Evolutionary conservation across 176 grass and related monocot species (phyloP), one percentile per base, ranked within the genome.

Genomic region (Cymbopogon citratus): DNA sequence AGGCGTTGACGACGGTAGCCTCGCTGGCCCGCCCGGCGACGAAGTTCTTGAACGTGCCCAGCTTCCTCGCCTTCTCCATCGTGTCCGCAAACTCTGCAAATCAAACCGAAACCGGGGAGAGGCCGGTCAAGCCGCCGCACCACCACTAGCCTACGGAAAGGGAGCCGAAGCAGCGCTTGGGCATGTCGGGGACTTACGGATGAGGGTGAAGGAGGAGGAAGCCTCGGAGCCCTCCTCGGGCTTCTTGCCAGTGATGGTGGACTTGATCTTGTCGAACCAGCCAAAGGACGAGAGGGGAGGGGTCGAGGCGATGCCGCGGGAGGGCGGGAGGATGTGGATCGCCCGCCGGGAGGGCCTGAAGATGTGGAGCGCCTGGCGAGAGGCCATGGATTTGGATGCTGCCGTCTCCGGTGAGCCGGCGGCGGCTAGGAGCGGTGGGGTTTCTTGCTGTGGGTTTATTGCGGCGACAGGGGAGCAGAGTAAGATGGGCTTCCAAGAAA

Each of bases 231-330:
- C 13, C 7, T 75, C 73, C 38, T 89, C 89, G 23, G 85, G 43
- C 84, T 83, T 90, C 78, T 84, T 89, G 63, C 92, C 92, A 67
- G 95, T 98, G 82, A 98, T 76, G 76, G 88, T 91, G 84, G 78
- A 72, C 86, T 98, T 98, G 61, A 98, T 91, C 90, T 98, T 98
- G 84, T 93, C 90, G 62, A 98, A 86, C 95, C 90, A 98, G 56
- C 92, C 95, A 51, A 87, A 19, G 80, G 92, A 92, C 33, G 88
- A 84, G 39, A 91, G 89, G 60, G 86, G 90, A n/a, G 81, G 80
- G 77, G 86, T 89, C 45, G 92, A 94, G 66, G 86, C 77, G 88
- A 98, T 93, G 56, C 90, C 90, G 49, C 92, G 87, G 23, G 76
- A 78, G 8, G 87, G 5, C 6, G 76, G 61, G 9, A 81, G 78